Evolutionary conservation across 2,329 filamentous ascomycete genomes (phyloP), one percentile per base, ranked within the genome.

Genomic region (Cryphonectria radicalis): DNA sequence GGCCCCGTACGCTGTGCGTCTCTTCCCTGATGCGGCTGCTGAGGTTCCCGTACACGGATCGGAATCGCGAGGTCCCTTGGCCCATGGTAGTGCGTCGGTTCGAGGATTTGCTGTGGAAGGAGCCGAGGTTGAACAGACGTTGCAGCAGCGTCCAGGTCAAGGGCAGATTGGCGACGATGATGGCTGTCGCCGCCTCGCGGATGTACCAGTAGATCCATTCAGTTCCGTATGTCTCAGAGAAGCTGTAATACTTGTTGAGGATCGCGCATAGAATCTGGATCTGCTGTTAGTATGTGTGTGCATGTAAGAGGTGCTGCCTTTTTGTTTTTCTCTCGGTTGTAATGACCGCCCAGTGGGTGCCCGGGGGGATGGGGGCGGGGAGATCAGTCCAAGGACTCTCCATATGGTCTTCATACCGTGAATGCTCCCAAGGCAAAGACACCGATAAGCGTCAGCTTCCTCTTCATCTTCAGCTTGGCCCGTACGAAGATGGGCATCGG

Each of bases 401-500:
- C 32, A 22, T 22, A 25, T 14, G 22, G 17, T 11, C 19, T 8
- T 78, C 82, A 72, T 79, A 85, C 84, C 0, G 84, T 85, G 66
- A 87, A 86, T 50, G 79, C 73, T 11, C 84, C 84, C 43, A 87
- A 75, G 13, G 81, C 79, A 70, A 87, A 86, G 37, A 87, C 80
- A 5, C 77, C 77, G 64, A 81, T 81, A 1, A 91, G 82, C 0
- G 88, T 81, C 0, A 84, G 68, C 77, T 90, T 90, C 75, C 87
- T 84, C 76, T 83, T 86, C 1, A 81, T 57, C 7, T 82, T 79
- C 2, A 90, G 80, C 63, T 84, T 82, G 0, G 88, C 83, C 37
- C 82, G 82, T 14, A 86, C 74, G 37, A 90, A 81, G 37, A 86
- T 74, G 1, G 88, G 88, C 73, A 90, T 82, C 0, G 88, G 87